Evolutionary conservation across 2,329 filamentous ascomycete genomes (phyloP).

Genomic region (Colletotrichum limetticola): DNA sequence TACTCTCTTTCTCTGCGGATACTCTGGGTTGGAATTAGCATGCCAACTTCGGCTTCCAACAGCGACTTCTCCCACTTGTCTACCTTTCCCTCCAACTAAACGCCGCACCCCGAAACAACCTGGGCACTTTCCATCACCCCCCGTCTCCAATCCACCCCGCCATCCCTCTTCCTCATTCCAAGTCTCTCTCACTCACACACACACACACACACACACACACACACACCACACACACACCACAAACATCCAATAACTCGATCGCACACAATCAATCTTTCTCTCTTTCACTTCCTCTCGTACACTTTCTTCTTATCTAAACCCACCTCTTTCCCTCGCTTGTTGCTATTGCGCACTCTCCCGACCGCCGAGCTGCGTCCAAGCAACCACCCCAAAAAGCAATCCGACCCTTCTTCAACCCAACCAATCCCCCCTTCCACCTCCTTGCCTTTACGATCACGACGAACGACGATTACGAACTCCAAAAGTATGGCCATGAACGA

Average conservation of each 20-base stretch:
- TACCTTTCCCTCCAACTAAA: constrained; percentile 16
- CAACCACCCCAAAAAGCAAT: constrained; percentile 36
- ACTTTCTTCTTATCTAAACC: not conserved
- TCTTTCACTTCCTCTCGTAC: not conserved
- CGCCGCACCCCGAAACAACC: constrained; percentile 29
- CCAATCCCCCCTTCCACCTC: constrained; percentile 37
- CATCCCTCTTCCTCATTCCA: constrained; percentile 12
- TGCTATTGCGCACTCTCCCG: constrained; percentile 22
- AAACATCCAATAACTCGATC: not conserved
- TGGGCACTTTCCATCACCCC: not conserved
- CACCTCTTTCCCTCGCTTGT: constrained; percentile 34
- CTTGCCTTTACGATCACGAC: constrained; percentile 40
- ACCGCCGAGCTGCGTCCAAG: constrained; percentile 31
- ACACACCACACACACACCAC: not conserved
- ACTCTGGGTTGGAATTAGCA: constrained; percentile 26
- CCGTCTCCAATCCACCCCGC: constrained; percentile 33
- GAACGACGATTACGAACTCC: constrained; percentile 48
- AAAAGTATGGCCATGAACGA: constrained; percentile 53
- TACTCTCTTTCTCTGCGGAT: not conserved
- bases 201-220: not conserved
- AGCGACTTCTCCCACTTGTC: constrained; percentile 29
- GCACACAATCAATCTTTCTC: not conserved
- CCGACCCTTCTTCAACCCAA: constrained; percentile 38
- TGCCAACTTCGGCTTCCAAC: constrained; percentile 32
- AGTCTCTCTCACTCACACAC: not conserved